Percentiles rank a stretch among this genome's conserved stretches.
phyloP scores from a whole-genome alignment of 306 rosid species.

The Quercus dentata region DNA sequence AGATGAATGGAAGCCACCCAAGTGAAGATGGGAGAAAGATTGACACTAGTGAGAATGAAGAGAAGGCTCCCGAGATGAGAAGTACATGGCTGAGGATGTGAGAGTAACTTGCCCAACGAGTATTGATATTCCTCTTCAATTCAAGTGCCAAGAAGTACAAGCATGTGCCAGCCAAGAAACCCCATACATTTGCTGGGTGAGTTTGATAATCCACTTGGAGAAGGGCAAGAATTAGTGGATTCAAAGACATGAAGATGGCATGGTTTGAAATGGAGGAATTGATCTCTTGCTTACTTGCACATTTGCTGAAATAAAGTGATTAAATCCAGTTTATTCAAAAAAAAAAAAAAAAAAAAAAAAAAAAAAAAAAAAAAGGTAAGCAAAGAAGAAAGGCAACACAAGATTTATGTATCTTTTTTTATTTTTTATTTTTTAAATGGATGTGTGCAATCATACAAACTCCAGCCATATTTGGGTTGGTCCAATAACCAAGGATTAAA shows the following conservation, averaged over 20 bases:
- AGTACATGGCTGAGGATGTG: neutral
- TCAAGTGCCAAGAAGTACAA: slow-evolving; percentile 13
- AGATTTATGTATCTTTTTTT: no score
- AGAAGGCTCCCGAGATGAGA: slow-evolving; percentile 3
- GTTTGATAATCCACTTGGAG: slow-evolving; percentile 22
- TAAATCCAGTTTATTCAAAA: no score
- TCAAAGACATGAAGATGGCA: slow-evolving; percentile 1
- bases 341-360: no score
- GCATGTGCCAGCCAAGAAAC: neutral
- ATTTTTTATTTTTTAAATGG: no score
- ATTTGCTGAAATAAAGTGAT: no score
- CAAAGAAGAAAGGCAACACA: no score
- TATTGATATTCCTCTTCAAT: neutral
- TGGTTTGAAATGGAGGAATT: slow-evolving; percentile 13
- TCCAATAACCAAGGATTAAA: no score
- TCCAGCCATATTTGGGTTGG: no score
- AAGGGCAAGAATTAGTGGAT: slow-evolving; percentile 15
- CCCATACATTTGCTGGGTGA: slow-evolving; percentile 2
- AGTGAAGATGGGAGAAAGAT: neutral
- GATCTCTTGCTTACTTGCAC: neutral
- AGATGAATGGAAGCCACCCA: neutral
- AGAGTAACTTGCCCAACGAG: neutral
- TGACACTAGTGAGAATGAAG: slow-evolving; percentile 12
- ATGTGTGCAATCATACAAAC: no score
- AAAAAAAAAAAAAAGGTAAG: no score